Evolutionary conservation across 225 moss, liverwort and hornwort genomes (phyloP), one percentile per base, ranked within the genome.

Genomic region (Rhytidiadelphus loreus): DNA sequence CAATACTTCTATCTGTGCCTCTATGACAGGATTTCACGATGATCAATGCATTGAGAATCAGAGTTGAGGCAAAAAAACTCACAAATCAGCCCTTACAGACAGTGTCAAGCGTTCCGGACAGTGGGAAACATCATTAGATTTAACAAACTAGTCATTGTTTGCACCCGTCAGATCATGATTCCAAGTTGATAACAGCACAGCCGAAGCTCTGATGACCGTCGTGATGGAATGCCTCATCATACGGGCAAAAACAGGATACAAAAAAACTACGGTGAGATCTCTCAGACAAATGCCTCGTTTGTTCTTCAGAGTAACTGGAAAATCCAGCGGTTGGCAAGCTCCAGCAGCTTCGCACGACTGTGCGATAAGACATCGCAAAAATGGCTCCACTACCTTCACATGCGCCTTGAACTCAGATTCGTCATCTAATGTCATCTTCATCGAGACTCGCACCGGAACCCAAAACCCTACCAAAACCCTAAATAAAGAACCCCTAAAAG

Each of bases 161-260:
- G 1, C 20, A 90, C 82, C 91, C 92, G 90, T 93, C 93, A 91
- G 92, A 85, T 5, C 35, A 29, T 90, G 68, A 92, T 92, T 92
- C 93, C 92, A 87, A 86, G 83, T 88, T 87, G 1, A 5, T 81
- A 69, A 88, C 93, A 92, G 87, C 92, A 94, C 88, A 82, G 91
- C 92, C 87, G 63, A 81, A 85, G 92, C 94, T 94, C 90, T 90
- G 91, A 91, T 85, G 94, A 94, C 94, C 92, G 92, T 94, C 92
- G 94, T 94, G 94, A 92, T 89, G 94, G 94, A 94, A 92, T 77
- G 9, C 26, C 83, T 92, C 92, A 94, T 94, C 92, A 92, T 69
- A 12, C 94, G 88, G 87, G 90, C 72, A 24, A 1, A 9, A 29
- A 87, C 3, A 23, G 13, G 11, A 35, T 3, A 46, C 13, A 24